A percentile compares a stretch with the other conserved stretches of the same genome.
These are phyloP conservation scores for Blastocystis hominis DNA, from an alignment of 352 stramenopile genomes.

Conservation along the genomic window DNA sequence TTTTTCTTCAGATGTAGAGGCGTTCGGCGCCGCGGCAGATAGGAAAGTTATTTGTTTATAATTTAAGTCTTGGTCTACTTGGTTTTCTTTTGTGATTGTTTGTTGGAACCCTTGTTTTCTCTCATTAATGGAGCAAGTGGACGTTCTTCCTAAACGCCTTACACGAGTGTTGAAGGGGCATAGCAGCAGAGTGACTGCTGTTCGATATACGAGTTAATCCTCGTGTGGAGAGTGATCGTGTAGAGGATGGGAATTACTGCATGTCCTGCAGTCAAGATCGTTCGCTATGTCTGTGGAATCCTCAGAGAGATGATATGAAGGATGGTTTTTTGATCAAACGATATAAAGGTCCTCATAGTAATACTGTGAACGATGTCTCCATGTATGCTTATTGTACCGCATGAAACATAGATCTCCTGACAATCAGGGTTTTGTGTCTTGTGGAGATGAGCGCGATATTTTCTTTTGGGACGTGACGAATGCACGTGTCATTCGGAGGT, in stretches of 20 bases:
- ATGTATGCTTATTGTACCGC: not conserved
- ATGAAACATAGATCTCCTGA: conserved; percentile 6
- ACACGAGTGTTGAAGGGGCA: conserved; percentile 22
- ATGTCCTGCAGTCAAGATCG: conserved; percentile 53
- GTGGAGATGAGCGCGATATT: conserved; percentile 41
- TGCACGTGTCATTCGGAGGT: conserved; percentile 9
- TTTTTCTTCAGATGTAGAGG: conserved; percentile 5
- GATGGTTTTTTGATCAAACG: conserved; percentile 57
- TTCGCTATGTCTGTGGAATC: conserved; percentile 56
- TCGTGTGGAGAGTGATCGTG: not conserved
- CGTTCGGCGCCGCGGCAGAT: conserved; percentile 20
- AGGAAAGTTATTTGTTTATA: not conserved
- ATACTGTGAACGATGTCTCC: conserved; percentile 53
- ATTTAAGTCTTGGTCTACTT: not conserved
- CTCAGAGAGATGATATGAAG: conserved; percentile 53
- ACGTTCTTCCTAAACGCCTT: not conserved
- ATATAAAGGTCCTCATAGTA: conserved; percentile 53
- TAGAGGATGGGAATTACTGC: conserved; percentile 56
- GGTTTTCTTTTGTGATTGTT: not conserved
- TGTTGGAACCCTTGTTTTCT: not conserved
- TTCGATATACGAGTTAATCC: conserved; percentile 33
- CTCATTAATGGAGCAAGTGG: not conserved
- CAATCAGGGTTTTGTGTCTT: conserved; percentile 44
- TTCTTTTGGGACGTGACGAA: conserved; percentile 53
- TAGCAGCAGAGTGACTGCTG: conserved; percentile 6